phyloP scores from a whole-genome alignment of 2,329 filamentous ascomycete genomes.

The Colletotrichum somersetense region DNA sequence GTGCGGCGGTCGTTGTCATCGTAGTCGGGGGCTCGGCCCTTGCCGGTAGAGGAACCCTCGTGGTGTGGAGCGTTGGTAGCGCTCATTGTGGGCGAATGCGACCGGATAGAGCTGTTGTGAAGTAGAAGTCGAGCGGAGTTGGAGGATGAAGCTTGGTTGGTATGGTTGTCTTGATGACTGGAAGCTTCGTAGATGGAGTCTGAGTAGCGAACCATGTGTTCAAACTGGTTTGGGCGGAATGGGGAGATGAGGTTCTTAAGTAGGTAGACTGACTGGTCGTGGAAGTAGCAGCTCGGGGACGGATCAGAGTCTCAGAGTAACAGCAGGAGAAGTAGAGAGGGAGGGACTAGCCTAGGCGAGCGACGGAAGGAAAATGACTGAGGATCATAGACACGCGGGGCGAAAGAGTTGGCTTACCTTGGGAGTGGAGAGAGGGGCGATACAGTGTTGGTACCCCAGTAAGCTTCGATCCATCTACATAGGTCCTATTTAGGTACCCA shows the following conservation, averaged over 20 bases:
- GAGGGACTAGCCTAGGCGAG: background rate
- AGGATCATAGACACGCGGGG: conserved; percentile 29
- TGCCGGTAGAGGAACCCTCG: conserved; percentile 38
- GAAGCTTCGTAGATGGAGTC: conserved; percentile 28
- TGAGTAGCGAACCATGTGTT: conserved; percentile 24
- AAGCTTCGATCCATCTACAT: no score
- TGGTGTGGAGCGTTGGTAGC: conserved; percentile 30
- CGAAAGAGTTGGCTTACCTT: background rate
- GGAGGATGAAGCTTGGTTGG: conserved; percentile 41
- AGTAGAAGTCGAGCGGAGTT: conserved; percentile 33
- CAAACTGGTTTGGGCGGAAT: background rate
- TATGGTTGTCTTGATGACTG: conserved; percentile 27
- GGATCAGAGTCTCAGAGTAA: conserved; percentile 7
- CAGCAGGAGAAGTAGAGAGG: conserved; percentile 2
- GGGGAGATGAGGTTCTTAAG: conserved; percentile 35
- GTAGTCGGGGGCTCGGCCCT: conserved; percentile 38
- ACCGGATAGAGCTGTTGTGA: conserved; percentile 22
- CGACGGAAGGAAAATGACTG: background rate
- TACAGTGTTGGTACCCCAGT: no score
- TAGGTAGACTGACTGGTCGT: conserved; percentile 10
- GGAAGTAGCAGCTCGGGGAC: background rate
- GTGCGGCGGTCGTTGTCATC: conserved; percentile 33
- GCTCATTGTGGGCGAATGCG: conserved; percentile 40
- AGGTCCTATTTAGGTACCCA: no score
- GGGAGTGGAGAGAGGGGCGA: conserved; percentile 10